Evolutionary conservation across 2,329 filamentous ascomycete genomes (phyloP), one percentile per base, ranked within the genome.

Genomic region (Xylaria sp.): DNA sequence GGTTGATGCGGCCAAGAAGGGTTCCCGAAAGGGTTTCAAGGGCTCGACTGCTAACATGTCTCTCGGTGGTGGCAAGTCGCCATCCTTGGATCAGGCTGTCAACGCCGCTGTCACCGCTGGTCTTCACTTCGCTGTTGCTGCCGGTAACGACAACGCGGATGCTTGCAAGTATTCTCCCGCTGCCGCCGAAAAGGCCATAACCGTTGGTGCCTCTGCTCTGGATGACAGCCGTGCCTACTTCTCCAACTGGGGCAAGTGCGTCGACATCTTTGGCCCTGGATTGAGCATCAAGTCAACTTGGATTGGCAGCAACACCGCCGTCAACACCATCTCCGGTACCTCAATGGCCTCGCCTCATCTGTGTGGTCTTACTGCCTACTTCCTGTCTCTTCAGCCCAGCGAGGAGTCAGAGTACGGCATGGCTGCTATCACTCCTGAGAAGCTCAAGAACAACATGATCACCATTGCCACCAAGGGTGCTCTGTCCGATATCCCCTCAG

Each of bases 201-300:
- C 96, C 67, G 96, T 99, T 72, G 97, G 95, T 83, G 96, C 96
- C 74, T 97, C 94, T 54, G 96, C 93, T 75, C 89, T 99, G 69
- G 89, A 92, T 78, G 96, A 99, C 80, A 93, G 93, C 87, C 95
- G 96, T 84, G 96, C 96, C 74, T 99, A 98, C 89, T 99, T 99
- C 90, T 99, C 97, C 89, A 99, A 99, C 92, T 98, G 91, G 83
- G 96, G 96, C 82, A 96, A 95, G 88, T 99, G 96, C 89, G 97
- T 95, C 81, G 96, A 99, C 84, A 97, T 99, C 87, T 99, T 99
- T 79, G 96, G 94, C 72, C 96, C 96, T 70, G 96, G 96, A 79
- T 88, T 97, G 78, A 97, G 94, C 90, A 97, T 99, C 78, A 89
- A 93, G 77, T 99, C 96, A 74, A 98, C 96, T 81, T 99, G 96